These are phyloP conservation scores for Penicillium sp. DNA, from an alignment of 2,329 filamentous ascomycete species.

Conservation along the genomic window DNA sequence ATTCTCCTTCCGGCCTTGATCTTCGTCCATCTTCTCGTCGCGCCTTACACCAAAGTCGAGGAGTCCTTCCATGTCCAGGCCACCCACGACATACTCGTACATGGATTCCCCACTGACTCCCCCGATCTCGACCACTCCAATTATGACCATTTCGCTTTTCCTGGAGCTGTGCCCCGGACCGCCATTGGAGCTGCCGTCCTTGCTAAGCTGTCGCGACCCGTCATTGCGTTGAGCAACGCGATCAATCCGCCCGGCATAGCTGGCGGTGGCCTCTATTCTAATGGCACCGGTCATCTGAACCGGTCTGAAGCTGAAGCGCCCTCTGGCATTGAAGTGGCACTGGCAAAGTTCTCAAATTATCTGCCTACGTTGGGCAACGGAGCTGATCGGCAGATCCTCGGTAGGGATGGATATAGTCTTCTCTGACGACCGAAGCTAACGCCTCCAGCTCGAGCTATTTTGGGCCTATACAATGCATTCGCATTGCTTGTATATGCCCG, in stretches of 20 bases:
- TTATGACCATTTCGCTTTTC: constrained; percentile 90
- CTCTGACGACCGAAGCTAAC: constrained; percentile 2
- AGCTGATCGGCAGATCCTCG: constrained; percentile 57
- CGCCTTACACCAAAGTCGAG: constrained; percentile 95
- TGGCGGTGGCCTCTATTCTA: background rate
- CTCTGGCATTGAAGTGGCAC: background rate
- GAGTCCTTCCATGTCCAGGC: constrained; percentile 98
- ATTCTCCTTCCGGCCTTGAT: constrained; percentile 63
- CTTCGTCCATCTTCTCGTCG: constrained; percentile 66
- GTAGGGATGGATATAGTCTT: constrained; percentile 36
- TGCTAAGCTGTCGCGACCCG: constrained; percentile 67
- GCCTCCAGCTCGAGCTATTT: constrained; percentile 63
- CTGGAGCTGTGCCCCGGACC: constrained; percentile 85
- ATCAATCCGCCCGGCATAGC: background rate
- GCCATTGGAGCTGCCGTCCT: constrained; percentile 80
- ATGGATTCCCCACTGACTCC: constrained; percentile 65
- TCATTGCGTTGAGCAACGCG: constrained; percentile 52
- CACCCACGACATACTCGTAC: constrained; percentile 79
- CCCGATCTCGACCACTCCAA: constrained; percentile 48
- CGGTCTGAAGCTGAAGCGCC: background rate
- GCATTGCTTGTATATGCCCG: constrained; percentile 65
- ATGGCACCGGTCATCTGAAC: background rate
- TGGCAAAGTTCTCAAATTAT: background rate
- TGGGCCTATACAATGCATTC: constrained; percentile 73
- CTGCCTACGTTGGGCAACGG: constrained; percentile 52